phyloP scores from a whole-genome alignment of 2,329 filamentous ascomycete genomes.

The Pseudogymnoascus sp. region DNA sequence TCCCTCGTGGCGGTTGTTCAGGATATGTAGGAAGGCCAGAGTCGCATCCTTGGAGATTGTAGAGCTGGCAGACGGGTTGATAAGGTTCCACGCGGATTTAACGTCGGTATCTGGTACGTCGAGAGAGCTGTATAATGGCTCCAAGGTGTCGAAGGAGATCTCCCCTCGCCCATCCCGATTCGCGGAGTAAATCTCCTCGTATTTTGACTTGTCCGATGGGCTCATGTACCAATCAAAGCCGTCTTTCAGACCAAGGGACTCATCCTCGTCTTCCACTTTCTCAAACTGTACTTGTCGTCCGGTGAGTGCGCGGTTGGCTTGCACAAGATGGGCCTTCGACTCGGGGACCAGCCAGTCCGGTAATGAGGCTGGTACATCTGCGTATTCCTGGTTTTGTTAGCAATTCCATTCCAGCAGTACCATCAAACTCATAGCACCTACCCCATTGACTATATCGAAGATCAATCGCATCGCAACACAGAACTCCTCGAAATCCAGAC shows the following conservation, averaged over 20 bases:
- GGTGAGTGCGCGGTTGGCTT: conserved; percentile 71
- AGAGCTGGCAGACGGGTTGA: conserved; percentile 78
- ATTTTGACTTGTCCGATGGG: conserved; percentile 82
- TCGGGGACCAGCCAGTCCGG: conserved; percentile 97
- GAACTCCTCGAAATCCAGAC: conserved; percentile 98
- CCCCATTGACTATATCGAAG: conserved; percentile 93
- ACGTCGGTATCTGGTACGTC: conserved; percentile 72
- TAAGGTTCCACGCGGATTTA: conserved; percentile 90
- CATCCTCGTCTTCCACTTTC: conserved; percentile 73
- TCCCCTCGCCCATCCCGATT: conserved; percentile 84
- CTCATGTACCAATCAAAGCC: conserved; percentile 99
- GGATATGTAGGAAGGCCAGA: conserved; percentile 90
- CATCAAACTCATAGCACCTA: conserved; percentile 39
- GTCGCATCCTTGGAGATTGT: conserved; percentile 92
- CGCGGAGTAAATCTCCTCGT: conserved; percentile 94
- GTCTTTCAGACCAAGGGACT: conserved; percentile 79
- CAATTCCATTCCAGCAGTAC: neutral
- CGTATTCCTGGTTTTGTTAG: conserved; percentile 59
- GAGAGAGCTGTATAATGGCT: conserved; percentile 77
- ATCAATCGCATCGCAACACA: conserved; percentile 98
- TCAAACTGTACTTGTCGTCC: conserved; percentile 79
- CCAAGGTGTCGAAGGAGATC: conserved; percentile 67
- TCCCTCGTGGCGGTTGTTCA: conserved; percentile 92
- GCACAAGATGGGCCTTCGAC: conserved; percentile 84
- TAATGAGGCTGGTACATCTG: conserved; percentile 75